A percentile compares a stretch with the other conserved stretches of the same genome.
Conservation (phyloP, 1,284 basidiomycete species). For the Baeospora myosura region DNA sequence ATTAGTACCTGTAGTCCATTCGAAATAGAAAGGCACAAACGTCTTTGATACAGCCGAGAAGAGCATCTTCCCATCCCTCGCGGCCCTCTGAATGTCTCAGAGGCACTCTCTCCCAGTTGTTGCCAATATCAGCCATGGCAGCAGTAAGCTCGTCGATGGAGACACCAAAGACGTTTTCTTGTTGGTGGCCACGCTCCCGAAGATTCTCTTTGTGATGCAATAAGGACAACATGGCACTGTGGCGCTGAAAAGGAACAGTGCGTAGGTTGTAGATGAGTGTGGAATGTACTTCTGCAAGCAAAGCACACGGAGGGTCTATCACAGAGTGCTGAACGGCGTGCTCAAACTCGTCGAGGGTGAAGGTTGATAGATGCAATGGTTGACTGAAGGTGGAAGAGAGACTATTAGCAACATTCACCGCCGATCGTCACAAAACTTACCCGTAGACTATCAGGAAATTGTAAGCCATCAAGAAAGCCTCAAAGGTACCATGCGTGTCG, state of each 20-base stretch:
- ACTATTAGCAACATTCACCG: conserved; percentile 3
- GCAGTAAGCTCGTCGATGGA: conserved; percentile 50
- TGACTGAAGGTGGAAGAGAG: conserved; percentile 43
- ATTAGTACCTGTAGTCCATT: neutral
- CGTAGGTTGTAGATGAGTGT: conserved; percentile 84
- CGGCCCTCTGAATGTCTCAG: conserved; percentile 59
- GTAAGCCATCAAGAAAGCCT: conserved; percentile 84
- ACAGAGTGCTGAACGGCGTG: conserved; percentile 75
- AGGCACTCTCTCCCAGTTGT: conserved; percentile 75
- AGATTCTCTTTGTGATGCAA: conserved; percentile 39
- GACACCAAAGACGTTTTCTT: conserved; percentile 44
- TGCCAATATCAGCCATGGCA: conserved; percentile 66
- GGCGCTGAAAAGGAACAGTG: conserved; percentile 65
- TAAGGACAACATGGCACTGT: conserved; percentile 64
- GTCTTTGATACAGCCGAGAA: conserved; percentile 86
- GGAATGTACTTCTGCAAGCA: conserved; percentile 87
- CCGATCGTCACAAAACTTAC: conserved; percentile 44
- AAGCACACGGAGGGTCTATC: conserved; percentile 61
- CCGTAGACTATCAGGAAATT: conserved; percentile 90
- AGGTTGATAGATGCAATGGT: conserved; percentile 83
- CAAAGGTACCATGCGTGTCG: conserved; percentile 64
- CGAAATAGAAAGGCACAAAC: conserved; percentile 29
- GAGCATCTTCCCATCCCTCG: conserved; percentile 78
- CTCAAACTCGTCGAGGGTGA: conserved; percentile 92
- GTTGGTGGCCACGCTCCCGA: conserved; percentile 23